Percentiles rank a stretch among this genome's conserved stretches.
Conservation (phyloP, 371 early-diverging fungal species). For the Mortierella sp. region DNA sequence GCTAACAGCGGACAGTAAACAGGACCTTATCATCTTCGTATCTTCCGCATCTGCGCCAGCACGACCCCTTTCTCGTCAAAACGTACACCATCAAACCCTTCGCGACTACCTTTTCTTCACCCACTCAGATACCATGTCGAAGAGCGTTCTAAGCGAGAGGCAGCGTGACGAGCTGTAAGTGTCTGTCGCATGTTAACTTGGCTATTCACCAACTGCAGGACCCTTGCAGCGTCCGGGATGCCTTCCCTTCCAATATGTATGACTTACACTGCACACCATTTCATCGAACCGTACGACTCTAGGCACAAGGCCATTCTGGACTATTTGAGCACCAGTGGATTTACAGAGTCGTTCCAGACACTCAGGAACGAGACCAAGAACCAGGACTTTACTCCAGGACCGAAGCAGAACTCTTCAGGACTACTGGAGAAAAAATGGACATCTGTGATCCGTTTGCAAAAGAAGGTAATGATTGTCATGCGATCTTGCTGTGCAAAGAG, state of each 20-base stretch:
- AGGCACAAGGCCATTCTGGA: conserved; percentile 90
- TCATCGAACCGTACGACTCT: neutral
- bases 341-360: conserved; percentile 74
- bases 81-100: neutral
- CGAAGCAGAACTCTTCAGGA: conserved; percentile 85
- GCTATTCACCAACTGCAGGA: neutral
- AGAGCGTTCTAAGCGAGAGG: conserved; percentile 75
- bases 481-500: neutral
- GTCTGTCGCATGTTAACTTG: neutral
- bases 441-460: conserved; percentile 91
- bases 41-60: neutral
- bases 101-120: neutral
- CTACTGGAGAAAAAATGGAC: conserved; percentile 96
- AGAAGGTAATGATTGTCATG: conserved; percentile 64
- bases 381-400: conserved; percentile 79
- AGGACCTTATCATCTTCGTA: neutral
- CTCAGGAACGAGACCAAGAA: conserved; percentile 83
- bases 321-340: conserved; percentile 83
- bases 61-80: neutral
- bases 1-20: neutral
- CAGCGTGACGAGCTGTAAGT: conserved; percentile 82
- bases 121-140: conserved; percentile 57
- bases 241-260: neutral
- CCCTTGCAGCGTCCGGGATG: neutral
- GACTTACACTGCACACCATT: neutral